A percentile compares a stretch with the other conserved stretches of the same genome.
Conservation (phyloP, 225 moss, liverwort and hornwort genomes). For the Polytrichum commune region DNA sequence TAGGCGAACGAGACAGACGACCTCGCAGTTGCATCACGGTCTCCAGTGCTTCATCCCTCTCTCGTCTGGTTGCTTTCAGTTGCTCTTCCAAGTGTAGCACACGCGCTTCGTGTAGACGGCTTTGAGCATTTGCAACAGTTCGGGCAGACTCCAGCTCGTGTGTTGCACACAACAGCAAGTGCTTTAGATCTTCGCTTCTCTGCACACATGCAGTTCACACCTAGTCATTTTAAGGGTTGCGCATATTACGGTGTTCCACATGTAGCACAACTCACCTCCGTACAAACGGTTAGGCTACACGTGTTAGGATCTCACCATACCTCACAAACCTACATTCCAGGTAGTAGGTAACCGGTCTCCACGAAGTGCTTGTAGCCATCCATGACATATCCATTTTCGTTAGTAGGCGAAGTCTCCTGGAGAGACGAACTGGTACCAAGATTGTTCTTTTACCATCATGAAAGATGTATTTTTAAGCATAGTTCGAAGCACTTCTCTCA, state of each 20-base stretch:
- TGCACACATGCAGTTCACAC: constrained; percentile 18
- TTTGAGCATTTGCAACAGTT: constrained; percentile 56
- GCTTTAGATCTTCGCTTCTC: constrained; percentile 68
- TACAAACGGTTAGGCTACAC: background rate
- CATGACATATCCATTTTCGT: too few relatives aligned
- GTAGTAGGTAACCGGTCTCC: background rate
- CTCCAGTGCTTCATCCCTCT: constrained; percentile 77
- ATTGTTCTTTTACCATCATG: too few relatives aligned
- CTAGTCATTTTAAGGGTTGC: background rate
- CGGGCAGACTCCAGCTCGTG: constrained; percentile 69
- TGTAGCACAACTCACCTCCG: too few relatives aligned
- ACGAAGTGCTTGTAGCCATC: background rate
- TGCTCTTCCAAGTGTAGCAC: constrained; percentile 82
- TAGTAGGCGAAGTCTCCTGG: too few relatives aligned
- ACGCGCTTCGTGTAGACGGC: constrained; percentile 65
- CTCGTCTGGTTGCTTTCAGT: constrained; percentile 56
- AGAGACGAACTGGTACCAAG: too few relatives aligned
- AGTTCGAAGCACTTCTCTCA: too few relatives aligned
- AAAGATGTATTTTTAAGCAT: too few relatives aligned
- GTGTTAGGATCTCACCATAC: background rate
- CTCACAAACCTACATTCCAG: background rate
- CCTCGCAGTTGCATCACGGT: constrained; percentile 59
- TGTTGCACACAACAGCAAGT: constrained; percentile 60
- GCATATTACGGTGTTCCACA: background rate
- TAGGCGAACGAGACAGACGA: constrained; percentile 55